Evolutionary conservation across 768 basidiomycete species (phyloP).

Genomic region (Podaxis sp.): DNA sequence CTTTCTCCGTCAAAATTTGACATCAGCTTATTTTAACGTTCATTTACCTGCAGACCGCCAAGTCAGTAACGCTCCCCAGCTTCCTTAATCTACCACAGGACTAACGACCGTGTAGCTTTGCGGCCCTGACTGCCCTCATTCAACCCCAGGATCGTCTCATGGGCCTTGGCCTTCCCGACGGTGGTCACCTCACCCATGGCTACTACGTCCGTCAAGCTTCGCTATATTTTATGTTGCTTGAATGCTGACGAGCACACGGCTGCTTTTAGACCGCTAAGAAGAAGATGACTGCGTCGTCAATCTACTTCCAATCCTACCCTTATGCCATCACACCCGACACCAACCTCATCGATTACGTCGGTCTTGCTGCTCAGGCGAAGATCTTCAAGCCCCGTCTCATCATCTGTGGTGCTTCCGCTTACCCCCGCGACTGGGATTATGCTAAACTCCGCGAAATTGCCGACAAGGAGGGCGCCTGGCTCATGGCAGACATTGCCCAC

Average conservation of each 20-base stretch:
- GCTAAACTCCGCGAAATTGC: slow-evolving; percentile 73
- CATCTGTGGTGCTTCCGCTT: slow-evolving; percentile 98
- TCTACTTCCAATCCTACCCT: slow-evolving; percentile 99
- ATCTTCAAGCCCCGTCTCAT: slow-evolving; percentile 94
- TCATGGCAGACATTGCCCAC: slow-evolving; percentile 98
- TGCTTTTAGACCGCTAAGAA: slow-evolving; percentile 84
- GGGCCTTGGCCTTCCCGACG: slow-evolving; percentile 97
- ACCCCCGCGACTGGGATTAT: slow-evolving; percentile 99
- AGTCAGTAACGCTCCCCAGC: slow-evolving; percentile 44
- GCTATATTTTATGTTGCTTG: neutral
- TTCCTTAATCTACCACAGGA: slow-evolving; percentile 9
- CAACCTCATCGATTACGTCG: slow-evolving; percentile 86
- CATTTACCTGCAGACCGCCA: slow-evolving; percentile 59
- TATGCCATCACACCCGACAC: slow-evolving; percentile 80
- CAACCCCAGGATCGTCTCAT: slow-evolving; percentile 98
- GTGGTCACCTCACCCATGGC: slow-evolving; percentile 95
- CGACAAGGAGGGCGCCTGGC: slow-evolving; percentile 84
- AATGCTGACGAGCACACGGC: slow-evolving; percentile 2
- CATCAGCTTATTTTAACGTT: neutral
- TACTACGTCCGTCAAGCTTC: slow-evolving; percentile 72
- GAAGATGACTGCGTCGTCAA: slow-evolving; percentile 99
- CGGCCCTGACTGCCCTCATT: slow-evolving; percentile 91
- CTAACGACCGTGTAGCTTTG: slow-evolving; percentile 60
- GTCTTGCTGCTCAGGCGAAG: slow-evolving; percentile 78
- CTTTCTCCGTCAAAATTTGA: neutral